These are phyloP conservation scores for Pseudognaphalium luteoalbum DNA, from an alignment of 129 eudicot genomes.

Conservation along the genomic window DNA sequence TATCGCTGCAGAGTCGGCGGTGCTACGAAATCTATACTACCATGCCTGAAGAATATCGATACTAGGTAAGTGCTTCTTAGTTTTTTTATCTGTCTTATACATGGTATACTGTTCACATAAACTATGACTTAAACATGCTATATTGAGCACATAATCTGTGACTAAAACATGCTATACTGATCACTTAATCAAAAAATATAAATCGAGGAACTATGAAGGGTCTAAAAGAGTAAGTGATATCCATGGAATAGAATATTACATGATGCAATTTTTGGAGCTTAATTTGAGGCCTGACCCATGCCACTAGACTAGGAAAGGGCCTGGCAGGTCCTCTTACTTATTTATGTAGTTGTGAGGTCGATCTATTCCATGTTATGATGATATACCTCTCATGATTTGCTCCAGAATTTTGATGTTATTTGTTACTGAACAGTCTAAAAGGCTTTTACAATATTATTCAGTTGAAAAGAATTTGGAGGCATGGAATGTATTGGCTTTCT, in stretches of 20 bases:
- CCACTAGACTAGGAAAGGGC: neutral
- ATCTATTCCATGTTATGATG: neutral
- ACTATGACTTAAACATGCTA: too few relatives aligned
- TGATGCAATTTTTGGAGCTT: too few relatives aligned
- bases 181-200: too few relatives aligned
- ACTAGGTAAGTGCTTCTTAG: constrained; percentile 50
- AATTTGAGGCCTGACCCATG: neutral
- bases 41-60: constrained; percentile 88
- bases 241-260: neutral
- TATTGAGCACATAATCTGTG: neutral
- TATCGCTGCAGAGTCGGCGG: constrained; percentile 81
- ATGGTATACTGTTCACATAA: neutral
- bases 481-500: constrained; percentile 52
- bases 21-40: constrained; percentile 53
- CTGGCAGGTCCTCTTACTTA: neutral
- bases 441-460: constrained; percentile 88
- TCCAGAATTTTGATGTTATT: constrained; percentile 30
- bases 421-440: constrained; percentile 81
- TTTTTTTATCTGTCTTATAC: neutral
- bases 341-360: neutral
- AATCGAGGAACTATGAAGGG: too few relatives aligned
- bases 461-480: constrained; percentile 94
- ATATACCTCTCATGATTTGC: constrained; percentile 7
- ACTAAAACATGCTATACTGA: neutral
- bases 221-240: neutral